A percentile compares a stretch with the other conserved stretches of the same genome.
These are phyloP conservation scores for Saccharomyces cerevisiae DNA, from an alignment of 805 yeast species.

Conservation along the genomic window DNA sequence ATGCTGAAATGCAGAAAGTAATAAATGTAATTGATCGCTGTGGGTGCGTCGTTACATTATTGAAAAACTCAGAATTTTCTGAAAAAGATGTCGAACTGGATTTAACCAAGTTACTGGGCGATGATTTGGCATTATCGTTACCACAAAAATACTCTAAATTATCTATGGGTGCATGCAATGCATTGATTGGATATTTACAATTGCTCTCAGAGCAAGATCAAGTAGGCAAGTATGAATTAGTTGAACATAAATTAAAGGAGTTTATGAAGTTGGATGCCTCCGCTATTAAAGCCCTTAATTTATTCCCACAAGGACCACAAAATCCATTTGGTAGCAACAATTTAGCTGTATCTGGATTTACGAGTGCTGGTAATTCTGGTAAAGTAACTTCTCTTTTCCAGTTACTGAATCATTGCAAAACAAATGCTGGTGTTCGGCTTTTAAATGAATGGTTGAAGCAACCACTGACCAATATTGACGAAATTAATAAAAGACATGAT, in stretches of 20 bases:
- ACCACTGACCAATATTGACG: slow-evolving; percentile 62
- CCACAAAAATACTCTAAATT: slow-evolving; percentile 23
- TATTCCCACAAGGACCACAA: slow-evolving; percentile 50
- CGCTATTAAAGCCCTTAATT: slow-evolving; percentile 78
- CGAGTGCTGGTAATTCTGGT: slow-evolving; percentile 27
- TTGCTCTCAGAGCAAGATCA: slow-evolving; percentile 50
- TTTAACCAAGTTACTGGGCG: slow-evolving; percentile 57
- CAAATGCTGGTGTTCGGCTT: slow-evolving; percentile 80
- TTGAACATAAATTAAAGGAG: slow-evolving; percentile 62
- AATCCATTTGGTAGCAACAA: slow-evolving; percentile 10
- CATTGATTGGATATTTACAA: slow-evolving; percentile 61
- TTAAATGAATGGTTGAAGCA: slow-evolving; percentile 94
- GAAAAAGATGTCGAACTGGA: slow-evolving; percentile 71
- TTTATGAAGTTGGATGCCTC: slow-evolving; percentile 88
- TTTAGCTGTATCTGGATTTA: slow-evolving; percentile 8
- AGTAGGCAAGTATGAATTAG: slow-evolving; percentile 47
- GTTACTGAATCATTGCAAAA: slow-evolving; percentile 77
- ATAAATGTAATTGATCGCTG: slow-evolving; percentile 69
- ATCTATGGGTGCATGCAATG: slow-evolving; percentile 33
- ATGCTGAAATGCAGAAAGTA: slow-evolving; percentile 50
- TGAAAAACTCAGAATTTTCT: slow-evolving; percentile 49
- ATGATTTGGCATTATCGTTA: slow-evolving; percentile 33
- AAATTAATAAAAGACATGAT: slow-evolving; percentile 59
- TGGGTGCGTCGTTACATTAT: slow-evolving; percentile 59
- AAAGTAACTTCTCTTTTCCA: slow-evolving; percentile 65